phyloP scores from a whole-genome alignment of 2,329 filamentous ascomycete genomes.

The Myriosclerotinia curreyana region DNA sequence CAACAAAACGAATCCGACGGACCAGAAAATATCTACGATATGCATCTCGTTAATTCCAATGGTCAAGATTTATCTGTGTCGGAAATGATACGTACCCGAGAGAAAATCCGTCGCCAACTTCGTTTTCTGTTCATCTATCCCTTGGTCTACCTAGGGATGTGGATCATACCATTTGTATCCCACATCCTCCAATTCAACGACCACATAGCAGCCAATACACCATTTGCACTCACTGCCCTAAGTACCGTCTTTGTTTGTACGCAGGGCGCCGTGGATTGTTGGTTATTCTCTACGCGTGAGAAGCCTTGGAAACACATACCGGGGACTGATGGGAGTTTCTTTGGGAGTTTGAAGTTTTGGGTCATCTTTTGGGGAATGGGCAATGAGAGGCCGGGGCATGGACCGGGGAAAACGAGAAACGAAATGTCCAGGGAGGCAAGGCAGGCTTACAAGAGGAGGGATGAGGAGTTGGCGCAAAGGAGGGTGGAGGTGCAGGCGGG shows the following conservation, averaged over 20 bases:
- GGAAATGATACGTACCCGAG: conserved; percentile 44
- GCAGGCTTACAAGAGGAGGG: conserved; percentile 48
- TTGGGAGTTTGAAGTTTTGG: conserved; percentile 40
- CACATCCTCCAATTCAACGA: conserved; percentile 61
- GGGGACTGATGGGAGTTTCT: conserved; percentile 42
- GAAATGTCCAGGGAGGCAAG: conserved; percentile 52
- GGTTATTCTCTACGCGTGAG: conserved; percentile 67
- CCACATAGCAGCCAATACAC: conserved; percentile 48
- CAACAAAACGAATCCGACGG: conserved; percentile 25
- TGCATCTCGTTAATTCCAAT: conserved; percentile 34
- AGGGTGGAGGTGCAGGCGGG: conserved; percentile 34
- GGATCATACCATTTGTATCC: conserved; percentile 66
- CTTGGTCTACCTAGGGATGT: conserved; percentile 66
- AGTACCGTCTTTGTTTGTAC: conserved; percentile 57
- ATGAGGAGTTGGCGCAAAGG: conserved; percentile 46
- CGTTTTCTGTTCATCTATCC: conserved; percentile 75
- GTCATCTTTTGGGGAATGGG: conserved; percentile 27
- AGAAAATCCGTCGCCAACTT: conserved; percentile 64
- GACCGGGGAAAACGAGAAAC: conserved; percentile 49
- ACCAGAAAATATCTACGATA: conserved; percentile 22
- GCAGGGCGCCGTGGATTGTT: conserved; percentile 66
- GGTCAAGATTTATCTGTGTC: conserved; percentile 38
- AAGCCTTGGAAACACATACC: conserved; percentile 64
- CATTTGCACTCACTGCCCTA: conserved; percentile 55
- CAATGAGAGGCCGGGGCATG: conserved; percentile 35